phyloP scores from a whole-genome alignment of 106 monocot species.

The Phalaenopsis aphrodite region DNA sequence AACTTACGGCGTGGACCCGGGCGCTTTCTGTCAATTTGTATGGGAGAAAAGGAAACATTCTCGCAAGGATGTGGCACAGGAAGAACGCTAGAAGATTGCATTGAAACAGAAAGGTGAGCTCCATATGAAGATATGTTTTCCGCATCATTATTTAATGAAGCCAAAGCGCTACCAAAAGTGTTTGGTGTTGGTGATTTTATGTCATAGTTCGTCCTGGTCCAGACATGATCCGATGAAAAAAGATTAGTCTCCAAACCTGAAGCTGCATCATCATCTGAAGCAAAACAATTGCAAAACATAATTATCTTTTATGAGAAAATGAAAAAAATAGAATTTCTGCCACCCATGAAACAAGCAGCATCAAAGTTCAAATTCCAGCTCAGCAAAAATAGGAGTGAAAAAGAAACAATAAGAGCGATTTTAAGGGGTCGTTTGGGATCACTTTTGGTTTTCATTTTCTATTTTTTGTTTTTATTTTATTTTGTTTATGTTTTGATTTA shows the following conservation, averaged over 20 bases:
- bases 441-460: too few relatives aligned
- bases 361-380: background rate
- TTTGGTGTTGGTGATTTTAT: constrained; percentile 8
- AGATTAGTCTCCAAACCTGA: constrained; percentile 25
- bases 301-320: background rate
- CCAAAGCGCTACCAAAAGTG: constrained; percentile 7
- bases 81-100: constrained; percentile 8
- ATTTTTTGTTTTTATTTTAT: too few relatives aligned
- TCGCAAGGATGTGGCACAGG: constrained; percentile 46
- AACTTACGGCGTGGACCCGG: constrained; percentile 67
- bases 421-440: background rate
- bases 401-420: background rate
- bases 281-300: constrained; percentile 8
- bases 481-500: too few relatives aligned
- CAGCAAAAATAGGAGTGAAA: background rate
- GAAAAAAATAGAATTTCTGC: background rate
- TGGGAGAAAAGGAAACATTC: constrained; percentile 28
- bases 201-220: background rate
- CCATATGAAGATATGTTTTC: constrained; percentile 2
- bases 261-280: constrained; percentile 41
- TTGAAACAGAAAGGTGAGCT: background rate
- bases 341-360: background rate
- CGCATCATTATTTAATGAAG: constrained; percentile 12
- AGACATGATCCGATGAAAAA: constrained; percentile 22
- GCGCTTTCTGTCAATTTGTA: constrained; percentile 33